phyloP scores from a whole-genome alignment of 2,329 filamentous ascomycete genomes.

The Pyrenophora graminea region DNA sequence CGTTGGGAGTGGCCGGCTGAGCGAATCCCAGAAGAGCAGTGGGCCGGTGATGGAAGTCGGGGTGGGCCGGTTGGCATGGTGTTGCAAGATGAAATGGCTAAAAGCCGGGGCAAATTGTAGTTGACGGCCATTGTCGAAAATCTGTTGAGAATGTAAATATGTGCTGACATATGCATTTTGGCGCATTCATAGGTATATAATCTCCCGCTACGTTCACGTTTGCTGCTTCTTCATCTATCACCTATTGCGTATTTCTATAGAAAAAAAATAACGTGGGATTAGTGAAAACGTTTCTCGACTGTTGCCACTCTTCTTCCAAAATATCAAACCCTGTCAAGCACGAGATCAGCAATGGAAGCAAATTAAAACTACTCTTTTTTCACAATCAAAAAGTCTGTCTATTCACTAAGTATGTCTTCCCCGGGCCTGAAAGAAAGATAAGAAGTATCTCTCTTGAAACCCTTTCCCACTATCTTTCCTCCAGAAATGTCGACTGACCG shows the following conservation, averaged over 20 bases:
- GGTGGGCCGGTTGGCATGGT: conserved; percentile 46
- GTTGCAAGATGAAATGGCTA: conserved; percentile 48
- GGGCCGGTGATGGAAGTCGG: conserved; percentile 46
- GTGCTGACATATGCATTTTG: background rate
- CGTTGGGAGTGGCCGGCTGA: conserved; percentile 64
- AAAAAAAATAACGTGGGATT: no score
- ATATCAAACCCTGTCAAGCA: no score
- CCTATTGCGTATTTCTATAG: background rate
- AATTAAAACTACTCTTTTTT: no score
- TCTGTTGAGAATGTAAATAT: background rate
- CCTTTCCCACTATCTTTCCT: no score
- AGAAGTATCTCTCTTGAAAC: no score
- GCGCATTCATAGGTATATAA: background rate
- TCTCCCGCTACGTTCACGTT: background rate
- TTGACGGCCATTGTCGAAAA: background rate
- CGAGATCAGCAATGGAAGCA: no score
- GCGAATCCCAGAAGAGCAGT: conserved; percentile 44
- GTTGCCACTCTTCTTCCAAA: no score
- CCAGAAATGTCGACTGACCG: no score
- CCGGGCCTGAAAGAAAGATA: no score
- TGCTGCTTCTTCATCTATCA: background rate
- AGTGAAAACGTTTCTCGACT: no score
- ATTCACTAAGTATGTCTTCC: no score
- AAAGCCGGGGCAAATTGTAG: conserved; percentile 39
- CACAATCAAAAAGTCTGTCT: no score